Conservation (phyloP, 2,329 filamentous ascomycete genomes). For the Hypocreales sp. region DNA sequence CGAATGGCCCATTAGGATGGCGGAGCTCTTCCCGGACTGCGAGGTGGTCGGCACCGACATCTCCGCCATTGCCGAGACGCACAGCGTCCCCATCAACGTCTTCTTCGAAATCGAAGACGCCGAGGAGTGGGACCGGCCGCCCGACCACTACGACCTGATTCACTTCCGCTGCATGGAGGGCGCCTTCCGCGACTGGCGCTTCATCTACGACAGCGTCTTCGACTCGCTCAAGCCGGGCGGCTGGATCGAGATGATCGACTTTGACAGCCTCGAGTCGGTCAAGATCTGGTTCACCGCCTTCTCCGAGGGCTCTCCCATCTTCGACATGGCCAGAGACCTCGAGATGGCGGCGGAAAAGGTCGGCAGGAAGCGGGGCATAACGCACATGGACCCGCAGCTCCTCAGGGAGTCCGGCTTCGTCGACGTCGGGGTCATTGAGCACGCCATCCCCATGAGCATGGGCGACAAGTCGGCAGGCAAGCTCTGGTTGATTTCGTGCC, state of each 20-base stretch:
- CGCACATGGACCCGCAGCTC: constrained; percentile 28
- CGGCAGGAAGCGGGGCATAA: constrained; percentile 27
- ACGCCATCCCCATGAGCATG: constrained; percentile 30
- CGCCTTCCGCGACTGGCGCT: constrained; percentile 38
- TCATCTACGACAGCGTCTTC: constrained; percentile 36
- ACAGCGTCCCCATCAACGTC: constrained; percentile 39
- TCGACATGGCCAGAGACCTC: constrained; percentile 24
- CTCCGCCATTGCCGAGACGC: constrained; percentile 38
- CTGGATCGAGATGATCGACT: constrained; percentile 40
- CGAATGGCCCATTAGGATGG: constrained; percentile 34
- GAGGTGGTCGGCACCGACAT: constrained; percentile 45
- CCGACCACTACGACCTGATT: constrained; percentile 37
- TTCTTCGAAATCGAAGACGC: constrained; percentile 46
- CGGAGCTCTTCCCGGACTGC: constrained; percentile 34
- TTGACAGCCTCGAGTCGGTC: constrained; percentile 27
- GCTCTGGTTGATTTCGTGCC: constrained; percentile 35
- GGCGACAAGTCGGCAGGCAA: constrained; percentile 31
- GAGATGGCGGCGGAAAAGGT: constrained; percentile 25
- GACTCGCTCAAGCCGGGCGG: constrained; percentile 39
- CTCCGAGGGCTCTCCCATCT: constrained; percentile 27
- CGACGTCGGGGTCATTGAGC: constrained; percentile 30
- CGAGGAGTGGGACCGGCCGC: constrained; percentile 40
- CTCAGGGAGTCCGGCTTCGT: constrained; percentile 34
- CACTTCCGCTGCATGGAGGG: constrained; percentile 41
- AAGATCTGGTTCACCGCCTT: constrained; percentile 20